Evolutionary conservation across 176 grass and related monocot genomes (phyloP), one percentile per base, ranked within the genome.

Genomic region (Chloris gayana): DNA sequence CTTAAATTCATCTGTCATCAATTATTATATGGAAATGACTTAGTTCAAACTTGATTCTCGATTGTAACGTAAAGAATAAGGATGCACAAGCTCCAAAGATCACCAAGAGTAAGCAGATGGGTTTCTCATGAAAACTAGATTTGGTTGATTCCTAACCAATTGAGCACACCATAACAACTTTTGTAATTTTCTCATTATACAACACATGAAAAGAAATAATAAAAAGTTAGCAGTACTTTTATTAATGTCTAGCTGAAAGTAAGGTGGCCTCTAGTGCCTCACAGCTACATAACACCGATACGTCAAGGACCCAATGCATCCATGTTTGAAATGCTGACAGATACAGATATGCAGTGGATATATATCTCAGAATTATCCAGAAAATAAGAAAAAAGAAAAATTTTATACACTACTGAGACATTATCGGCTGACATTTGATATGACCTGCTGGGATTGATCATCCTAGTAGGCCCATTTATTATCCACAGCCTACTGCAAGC

Each of bases 1-100:
- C 82, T 99, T 95, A 89, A 99, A 99, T 85, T 99, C 96, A 86
- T 99, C 96, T 95, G 81, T 37, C 19, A 91, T 81, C 70, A 25
- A 79, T 74, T 29, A 71, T 65, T 29, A 71, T 65, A 66, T 84
- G 53, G 51, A 67, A 77, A 78, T 25, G 14, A 41, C 58, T 73
- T 60, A 60, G 47, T 39, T 6, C 12, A 5, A 77, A 39, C 13
- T 19, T 67, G 41, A 80, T 22, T 56, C 42, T 64, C 34, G 10
- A 62, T 21, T 39, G 49, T 51, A 69, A 76, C 64, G 50, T 69
- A 78, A 79, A 70, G 42, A 9, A 80, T 54, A 59, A 11, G 27
- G 75, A 72, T 12, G 29, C 4, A 45, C 34, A 19, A 83, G 29
- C 18, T 67, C 42, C 29, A 9, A 35, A 14, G 30, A 81, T 50